Evolutionary conservation across 495 filamentous ascomycete genomes (phyloP).

Genomic region (Penicillium diatomitis): DNA sequence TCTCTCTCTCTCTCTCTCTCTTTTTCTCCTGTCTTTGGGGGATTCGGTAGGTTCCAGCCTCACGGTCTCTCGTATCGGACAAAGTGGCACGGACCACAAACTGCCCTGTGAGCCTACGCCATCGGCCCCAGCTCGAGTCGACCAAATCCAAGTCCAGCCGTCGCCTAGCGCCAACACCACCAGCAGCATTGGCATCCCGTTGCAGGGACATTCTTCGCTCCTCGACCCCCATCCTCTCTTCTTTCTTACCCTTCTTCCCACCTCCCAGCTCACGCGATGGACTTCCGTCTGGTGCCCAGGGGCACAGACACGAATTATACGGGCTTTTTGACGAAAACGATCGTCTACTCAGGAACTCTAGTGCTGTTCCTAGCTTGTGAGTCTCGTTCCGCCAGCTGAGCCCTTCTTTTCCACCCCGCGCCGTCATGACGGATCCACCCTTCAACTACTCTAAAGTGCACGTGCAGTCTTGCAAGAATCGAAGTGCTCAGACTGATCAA

Average conservation of each 20-base stretch:
- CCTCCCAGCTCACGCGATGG: conserved; percentile 19
- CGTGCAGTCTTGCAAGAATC: not conserved
- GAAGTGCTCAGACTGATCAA: not conserved
- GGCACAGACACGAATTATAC: conserved; percentile 39
- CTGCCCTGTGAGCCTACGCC: conserved; percentile 4
- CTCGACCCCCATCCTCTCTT: not conserved
- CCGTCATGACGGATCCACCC: not conserved
- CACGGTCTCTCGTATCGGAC: conserved; percentile 1
- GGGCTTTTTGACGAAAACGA: conserved; percentile 39
- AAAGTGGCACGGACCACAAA: conserved; percentile 9
- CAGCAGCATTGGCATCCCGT: too few species aligned
- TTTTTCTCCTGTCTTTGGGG: not conserved
- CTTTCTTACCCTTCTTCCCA: not conserved
- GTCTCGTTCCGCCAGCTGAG: conserved; percentile 11
- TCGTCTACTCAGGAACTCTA: conserved; percentile 50
- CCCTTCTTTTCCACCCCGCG: not conserved
- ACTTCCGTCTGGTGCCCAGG: conserved; percentile 35
- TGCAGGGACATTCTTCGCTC: too few species aligned
- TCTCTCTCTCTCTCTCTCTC: too few species aligned
- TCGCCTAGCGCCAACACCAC: too few species aligned
- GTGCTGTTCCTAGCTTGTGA: conserved; percentile 52
- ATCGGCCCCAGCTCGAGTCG: not conserved
- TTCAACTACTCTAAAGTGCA: not conserved
- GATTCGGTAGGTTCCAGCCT: not conserved
- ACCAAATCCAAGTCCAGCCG: too few species aligned